Evolutionary conservation across 2,329 filamentous ascomycete species (phyloP).

Genomic region (Phyllosticta capitalensis): DNA sequence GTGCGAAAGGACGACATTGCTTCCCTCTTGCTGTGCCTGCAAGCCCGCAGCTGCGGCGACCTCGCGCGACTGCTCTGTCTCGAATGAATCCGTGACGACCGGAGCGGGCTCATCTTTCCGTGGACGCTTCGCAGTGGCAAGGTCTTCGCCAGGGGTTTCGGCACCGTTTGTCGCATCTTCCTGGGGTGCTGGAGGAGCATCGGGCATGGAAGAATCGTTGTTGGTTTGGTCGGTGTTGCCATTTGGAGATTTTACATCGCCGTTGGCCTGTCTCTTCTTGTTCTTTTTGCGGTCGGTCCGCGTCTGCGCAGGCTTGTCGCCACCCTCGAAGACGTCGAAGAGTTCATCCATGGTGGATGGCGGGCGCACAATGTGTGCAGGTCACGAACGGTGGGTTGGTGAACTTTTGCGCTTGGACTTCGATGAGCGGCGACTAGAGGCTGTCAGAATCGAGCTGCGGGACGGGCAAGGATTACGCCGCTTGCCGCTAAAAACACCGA

Average conservation of each 20-base stretch:
- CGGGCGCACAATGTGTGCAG: neutral
- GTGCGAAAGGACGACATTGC: constrained; percentile 77
- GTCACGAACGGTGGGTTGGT: neutral
- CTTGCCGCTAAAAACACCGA: no score
- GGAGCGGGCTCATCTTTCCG: constrained; percentile 61
- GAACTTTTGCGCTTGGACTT: constrained; percentile 10
- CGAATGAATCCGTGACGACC: constrained; percentile 84
- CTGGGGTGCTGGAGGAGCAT: constrained; percentile 28
- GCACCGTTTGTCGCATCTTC: constrained; percentile 19
- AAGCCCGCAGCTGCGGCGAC: constrained; percentile 68
- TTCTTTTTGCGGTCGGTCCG: constrained; percentile 37
- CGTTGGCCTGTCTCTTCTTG: constrained; percentile 83
- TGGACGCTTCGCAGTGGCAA: constrained; percentile 49
- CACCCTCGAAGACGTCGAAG: constrained; percentile 37
- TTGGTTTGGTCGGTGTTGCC: constrained; percentile 16
- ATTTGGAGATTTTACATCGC: constrained; percentile 53
- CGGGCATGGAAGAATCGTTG: constrained; percentile 36
- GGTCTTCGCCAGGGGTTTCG: constrained; percentile 25
- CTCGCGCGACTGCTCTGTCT: constrained; percentile 89
- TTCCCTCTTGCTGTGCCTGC: constrained; percentile 52
- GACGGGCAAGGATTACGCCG: neutral
- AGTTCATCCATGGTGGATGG: constrained; percentile 31
- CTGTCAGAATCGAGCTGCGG: neutral
- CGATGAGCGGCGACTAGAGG: neutral
- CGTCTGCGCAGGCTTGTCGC: constrained; percentile 17